phyloP scores from a whole-genome alignment of 768 basidiomycete species.

The Boletus edulis region DNA sequence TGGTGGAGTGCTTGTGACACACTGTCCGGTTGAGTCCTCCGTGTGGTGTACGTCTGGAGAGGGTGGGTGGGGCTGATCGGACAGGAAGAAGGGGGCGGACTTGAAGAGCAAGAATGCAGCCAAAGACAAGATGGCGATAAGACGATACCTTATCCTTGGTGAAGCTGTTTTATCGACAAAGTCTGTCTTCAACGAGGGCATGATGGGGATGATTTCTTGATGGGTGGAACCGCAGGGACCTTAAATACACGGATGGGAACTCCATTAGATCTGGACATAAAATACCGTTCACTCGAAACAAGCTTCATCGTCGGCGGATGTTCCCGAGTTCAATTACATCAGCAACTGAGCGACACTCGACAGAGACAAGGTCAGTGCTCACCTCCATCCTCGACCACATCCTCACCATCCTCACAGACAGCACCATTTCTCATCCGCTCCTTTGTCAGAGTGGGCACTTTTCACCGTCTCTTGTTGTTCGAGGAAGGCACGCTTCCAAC shows the following conservation, averaged over 20 bases:
- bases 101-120: conserved; percentile 12
- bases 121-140: conserved; percentile 15
- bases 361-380: conserved; percentile 51
- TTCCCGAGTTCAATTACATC: background rate
- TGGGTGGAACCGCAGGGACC: background rate
- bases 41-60: background rate
- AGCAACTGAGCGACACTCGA: conserved; percentile 36
- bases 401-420: conserved; percentile 43
- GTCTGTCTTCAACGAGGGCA: conserved; percentile 18
- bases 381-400: background rate
- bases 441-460: conserved; percentile 79
- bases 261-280: no score
- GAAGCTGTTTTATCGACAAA: background rate
- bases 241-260: no score
- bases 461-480: conserved; percentile 71
- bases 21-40: conserved; percentile 29
- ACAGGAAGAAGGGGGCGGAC: conserved; percentile 1
- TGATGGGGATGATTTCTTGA: background rate
- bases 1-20: conserved; percentile 30
- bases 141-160: conserved; percentile 8
- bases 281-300: no score
- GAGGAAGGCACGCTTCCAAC: conserved; percentile 76
- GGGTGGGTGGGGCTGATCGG: background rate
- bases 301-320: no score
- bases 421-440: conserved; percentile 80